These are phyloP conservation scores for Scleroderma bovista DNA, from an alignment of 768 basidiomycete species.

Conservation along the genomic window DNA sequence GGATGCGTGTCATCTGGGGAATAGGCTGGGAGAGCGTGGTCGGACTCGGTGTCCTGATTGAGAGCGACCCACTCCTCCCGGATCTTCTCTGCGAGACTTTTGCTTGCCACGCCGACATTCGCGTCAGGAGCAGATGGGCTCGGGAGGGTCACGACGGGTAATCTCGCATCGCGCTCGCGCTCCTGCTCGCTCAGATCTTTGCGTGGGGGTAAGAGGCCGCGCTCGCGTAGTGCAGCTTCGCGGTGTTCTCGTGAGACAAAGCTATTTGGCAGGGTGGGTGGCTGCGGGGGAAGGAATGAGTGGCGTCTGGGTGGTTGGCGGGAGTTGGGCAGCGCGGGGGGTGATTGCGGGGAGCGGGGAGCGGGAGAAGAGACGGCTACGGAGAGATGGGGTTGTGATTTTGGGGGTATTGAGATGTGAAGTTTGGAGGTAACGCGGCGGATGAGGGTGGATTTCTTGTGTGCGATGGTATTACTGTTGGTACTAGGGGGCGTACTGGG, in stretches of 20 bases:
- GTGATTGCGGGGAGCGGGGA: constrained; percentile 10
- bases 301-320: background rate
- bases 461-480: too few species aligned
- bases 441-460: constrained; percentile 16
- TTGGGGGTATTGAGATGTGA: constrained; percentile 14
- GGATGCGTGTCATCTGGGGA: background rate
- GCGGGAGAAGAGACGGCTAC: background rate
- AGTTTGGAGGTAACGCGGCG: constrained; percentile 28
- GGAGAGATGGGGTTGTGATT: background rate
- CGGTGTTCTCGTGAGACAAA: constrained; percentile 18
- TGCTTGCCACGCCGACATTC: background rate
- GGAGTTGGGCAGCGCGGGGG: constrained; percentile 7
- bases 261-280: constrained; percentile 17
- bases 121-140: constrained; percentile 2
- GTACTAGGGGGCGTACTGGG: background rate
- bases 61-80: constrained; percentile 50
- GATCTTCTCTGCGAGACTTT: constrained; percentile 46
- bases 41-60: constrained; percentile 29
- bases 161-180: constrained; percentile 39
- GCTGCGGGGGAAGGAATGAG: constrained; percentile 5
- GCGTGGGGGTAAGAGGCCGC: constrained; percentile 49
- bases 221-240: constrained; percentile 55
- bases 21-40: background rate
- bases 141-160: constrained; percentile 29
- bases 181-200: constrained; percentile 34